phyloP scores from a whole-genome alignment of 208 protist species.

The Histomonas meleagridis region DNA sequence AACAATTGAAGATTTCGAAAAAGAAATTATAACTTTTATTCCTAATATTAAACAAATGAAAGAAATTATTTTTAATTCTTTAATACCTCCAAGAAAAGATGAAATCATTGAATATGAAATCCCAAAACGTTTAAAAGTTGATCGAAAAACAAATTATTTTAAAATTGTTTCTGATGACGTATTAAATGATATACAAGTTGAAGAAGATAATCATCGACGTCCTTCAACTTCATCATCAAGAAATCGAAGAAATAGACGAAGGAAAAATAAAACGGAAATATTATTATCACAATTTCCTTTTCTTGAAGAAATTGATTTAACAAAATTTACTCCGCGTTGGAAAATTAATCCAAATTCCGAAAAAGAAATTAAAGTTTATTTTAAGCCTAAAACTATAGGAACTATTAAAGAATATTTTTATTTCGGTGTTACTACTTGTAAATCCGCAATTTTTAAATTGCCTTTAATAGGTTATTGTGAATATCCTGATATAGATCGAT shows the following conservation, averaged over 20 bases:
- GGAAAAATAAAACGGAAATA: too few species aligned
- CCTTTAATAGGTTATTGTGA: neutral
- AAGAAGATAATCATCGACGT: neutral
- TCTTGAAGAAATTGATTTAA: constrained; percentile 8
- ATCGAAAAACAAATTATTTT: neutral
- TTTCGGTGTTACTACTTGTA: neutral
- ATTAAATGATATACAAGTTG: neutral
- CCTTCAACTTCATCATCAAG: too few species aligned
- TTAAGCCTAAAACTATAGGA: neutral
- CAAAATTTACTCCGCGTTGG: neutral
- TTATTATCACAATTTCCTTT: neutral
- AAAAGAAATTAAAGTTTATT: neutral
- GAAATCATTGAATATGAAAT: neutral
- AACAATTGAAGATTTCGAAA: too few species aligned
- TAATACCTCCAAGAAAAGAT: neutral
- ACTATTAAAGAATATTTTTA: neutral
- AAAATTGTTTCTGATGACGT: neutral
- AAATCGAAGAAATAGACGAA: too few species aligned
- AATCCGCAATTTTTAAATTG: constrained; percentile 1
- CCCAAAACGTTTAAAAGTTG: neutral
- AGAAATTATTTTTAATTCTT: neutral
- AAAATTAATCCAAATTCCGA: neutral
- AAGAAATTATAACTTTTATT: neutral
- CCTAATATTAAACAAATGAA: neutral
- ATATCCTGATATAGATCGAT: neutral